Evolutionary conservation across 306 rosid species (phyloP), one percentile per base, ranked within the genome.

Genomic region (Malus orientalis): DNA sequence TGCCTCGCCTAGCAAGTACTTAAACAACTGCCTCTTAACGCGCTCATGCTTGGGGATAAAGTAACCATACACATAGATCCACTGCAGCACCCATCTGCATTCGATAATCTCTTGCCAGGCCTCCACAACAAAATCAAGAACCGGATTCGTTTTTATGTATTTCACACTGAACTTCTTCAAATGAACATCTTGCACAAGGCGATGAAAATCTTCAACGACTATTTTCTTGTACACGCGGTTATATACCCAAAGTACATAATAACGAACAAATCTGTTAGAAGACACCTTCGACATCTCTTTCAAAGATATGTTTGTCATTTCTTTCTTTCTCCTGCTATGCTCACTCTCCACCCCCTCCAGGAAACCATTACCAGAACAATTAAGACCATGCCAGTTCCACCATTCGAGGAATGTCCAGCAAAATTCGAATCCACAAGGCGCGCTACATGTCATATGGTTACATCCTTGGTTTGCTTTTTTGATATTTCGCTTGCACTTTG

Each of bases 381-480:
- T 9, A 40, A 80, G 89, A 5, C 86, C 53, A 29, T 87, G 65
- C 96, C 96, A 90, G 85, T 86, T 63, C 91, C 93, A 32, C 40
- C 40, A 36, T 36, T 36, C 0, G 40, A 89, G 85, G 84, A 96
- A 93, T 66, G 86, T 73, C 98, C 98, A 93, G 86, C 98, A 93
- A 86, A 91, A 93, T 76, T 93, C 93, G 73, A 87, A 87, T 84
- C 82, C 86, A 78, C 96, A 93, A 40, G 97, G 97, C 18, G 93
- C 91, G 6, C 90, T 87, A 71, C 98, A 91, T 33, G 89, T 89
- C 95, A 93, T 93, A 82, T 93, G 98, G 91, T 88, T 91, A 82
- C 98, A 93, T 18, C 98, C 96, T 68, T 86, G 91, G 82, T 33
- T 33, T 33, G 84, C 88, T 71, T 93, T 93, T 82, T 93, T 96